Base-by-base conservation (phyloP, 2,329 filamentous ascomycete species). In the Aspergillus sojae region DNA sequence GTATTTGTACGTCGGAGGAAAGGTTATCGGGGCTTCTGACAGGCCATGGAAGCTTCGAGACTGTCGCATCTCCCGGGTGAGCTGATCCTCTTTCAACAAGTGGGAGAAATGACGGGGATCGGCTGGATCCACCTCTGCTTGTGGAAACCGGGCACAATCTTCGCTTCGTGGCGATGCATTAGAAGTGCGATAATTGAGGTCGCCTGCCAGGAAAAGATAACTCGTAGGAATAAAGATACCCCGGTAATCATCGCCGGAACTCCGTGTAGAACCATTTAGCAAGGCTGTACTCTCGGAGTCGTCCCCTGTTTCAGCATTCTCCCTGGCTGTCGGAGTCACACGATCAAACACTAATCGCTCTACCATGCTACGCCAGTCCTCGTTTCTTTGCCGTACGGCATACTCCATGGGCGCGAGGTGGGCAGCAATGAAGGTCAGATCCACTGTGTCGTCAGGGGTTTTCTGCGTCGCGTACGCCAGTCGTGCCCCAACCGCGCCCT, bases 1-100 rank as follows among this genome's bases (percentile, higher is more conserved):
- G 76, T 95, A 96, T 78, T 99, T 99, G 83, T 99, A 99, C 0
- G 95, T 97, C 0, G 95, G 95, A 1, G 93, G 91, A 72, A 98
- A 99, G 4, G 77, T 78, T 63, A 98, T 88, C 0, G 85, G 81
- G 0, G 89, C 86, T 79, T 99, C 95, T 11, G 81, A 80, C 39
- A 99, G 81, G 5, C 92, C 89, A 67, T 98, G 93, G 28, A 96
- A 81, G 2, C 91, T 92, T 19, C 88, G 85, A 0, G 89, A 88
- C 1, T 88, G 88, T 5, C 78, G 78, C 58, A 87, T 87, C 78
- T 98, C 93, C 55, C 86, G 83, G 2, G 82, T 89, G 26, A 98
- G 85, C 79, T 99, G 95, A 77, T 99, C 95, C 2, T 87, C 81
- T 34, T 84, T 78, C 45, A 97, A 83, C 63, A 96, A 89, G 23